Evolutionary conservation across 208 protist species (phyloP).

Genomic region (Baffinella frigidus): DNA sequence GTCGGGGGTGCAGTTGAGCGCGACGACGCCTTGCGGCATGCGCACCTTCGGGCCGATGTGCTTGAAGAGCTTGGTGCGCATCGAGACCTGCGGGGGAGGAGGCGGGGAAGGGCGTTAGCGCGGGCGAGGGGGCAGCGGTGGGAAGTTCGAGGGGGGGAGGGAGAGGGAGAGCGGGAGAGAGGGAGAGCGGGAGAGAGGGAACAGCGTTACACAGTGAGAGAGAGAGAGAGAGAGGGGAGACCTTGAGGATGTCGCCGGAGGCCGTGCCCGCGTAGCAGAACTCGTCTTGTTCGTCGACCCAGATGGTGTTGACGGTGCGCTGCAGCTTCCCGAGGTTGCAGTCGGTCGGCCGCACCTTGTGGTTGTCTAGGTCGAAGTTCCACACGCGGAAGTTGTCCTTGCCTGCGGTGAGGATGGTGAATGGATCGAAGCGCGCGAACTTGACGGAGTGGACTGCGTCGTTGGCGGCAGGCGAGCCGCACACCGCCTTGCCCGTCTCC

Average conservation of each 20-base stretch:
- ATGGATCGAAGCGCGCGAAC: slow-evolving; percentile 83
- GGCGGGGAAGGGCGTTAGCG: no score
- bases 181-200: no score
- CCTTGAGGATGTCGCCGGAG: slow-evolving; percentile 86
- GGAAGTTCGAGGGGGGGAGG: no score
- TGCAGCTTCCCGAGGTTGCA: slow-evolving; percentile 85
- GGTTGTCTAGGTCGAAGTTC: slow-evolving; percentile 82
- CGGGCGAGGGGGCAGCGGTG: no score
- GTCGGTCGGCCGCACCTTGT: slow-evolving; percentile 84
- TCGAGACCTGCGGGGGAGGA: no score
- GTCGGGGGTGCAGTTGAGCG: background rate
- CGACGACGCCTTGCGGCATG: background rate
- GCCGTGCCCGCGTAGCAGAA: slow-evolving; percentile 87
- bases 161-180: no score
- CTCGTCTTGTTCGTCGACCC: slow-evolving; percentile 62
- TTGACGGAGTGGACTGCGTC: slow-evolving; percentile 69
- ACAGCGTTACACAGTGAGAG: background rate
- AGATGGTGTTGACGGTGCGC: slow-evolving; percentile 67
- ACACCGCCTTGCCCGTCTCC: slow-evolving; percentile 83
- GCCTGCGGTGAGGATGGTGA: slow-evolving; percentile 84
- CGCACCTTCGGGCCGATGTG: slow-evolving; percentile 61
- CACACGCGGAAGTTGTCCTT: slow-evolving; percentile 84
- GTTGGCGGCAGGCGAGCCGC: slow-evolving; percentile 73
- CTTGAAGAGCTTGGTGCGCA: slow-evolving; percentile 55
- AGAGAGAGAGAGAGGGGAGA: slow-evolving; percentile 80